Evolutionary conservation across 441 rosid species (phyloP).

Genomic region (Cnidoscolus chayamansa): DNA sequence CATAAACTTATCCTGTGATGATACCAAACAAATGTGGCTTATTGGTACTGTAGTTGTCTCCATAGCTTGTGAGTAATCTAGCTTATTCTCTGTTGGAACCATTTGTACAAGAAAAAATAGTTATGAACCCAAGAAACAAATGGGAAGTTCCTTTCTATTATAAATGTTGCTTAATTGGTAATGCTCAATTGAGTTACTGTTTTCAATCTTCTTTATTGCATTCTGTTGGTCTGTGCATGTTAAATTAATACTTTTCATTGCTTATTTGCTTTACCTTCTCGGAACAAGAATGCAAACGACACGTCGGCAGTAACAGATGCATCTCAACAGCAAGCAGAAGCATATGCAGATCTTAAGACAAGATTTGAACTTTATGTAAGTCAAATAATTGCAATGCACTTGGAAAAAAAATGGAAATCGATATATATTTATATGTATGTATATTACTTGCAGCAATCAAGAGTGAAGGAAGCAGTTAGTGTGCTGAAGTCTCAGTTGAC

Average conservation of each 20-base stretch:
- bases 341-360: conserved; percentile 52
- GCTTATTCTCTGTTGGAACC: too few relatives aligned
- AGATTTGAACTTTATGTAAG: conserved; percentile 73
- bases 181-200: not conserved
- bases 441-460: conserved; percentile 58
- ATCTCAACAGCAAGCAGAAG: conserved; percentile 17
- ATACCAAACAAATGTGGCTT: too few relatives aligned
- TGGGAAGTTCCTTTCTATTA: not conserved
- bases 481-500: conserved; percentile 51
- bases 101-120: too few relatives aligned
- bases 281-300: conserved; percentile 27
- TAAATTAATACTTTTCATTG: conserved; percentile 5
- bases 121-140: too few relatives aligned
- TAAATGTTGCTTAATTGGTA: not conserved
- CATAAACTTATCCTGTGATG: too few relatives aligned
- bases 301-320: conserved; percentile 22
- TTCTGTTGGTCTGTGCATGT: not conserved
- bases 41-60: too few relatives aligned
- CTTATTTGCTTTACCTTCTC: conserved; percentile 13
- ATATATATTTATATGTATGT: not conserved
- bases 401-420: not conserved
- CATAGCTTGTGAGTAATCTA: too few relatives aligned
- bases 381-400: not conserved
- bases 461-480: conserved; percentile 49
- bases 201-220: not conserved